Base-by-base conservation (phyloP, 169 alveolate genomes). In the Plasmodium yoelii region DNA sequence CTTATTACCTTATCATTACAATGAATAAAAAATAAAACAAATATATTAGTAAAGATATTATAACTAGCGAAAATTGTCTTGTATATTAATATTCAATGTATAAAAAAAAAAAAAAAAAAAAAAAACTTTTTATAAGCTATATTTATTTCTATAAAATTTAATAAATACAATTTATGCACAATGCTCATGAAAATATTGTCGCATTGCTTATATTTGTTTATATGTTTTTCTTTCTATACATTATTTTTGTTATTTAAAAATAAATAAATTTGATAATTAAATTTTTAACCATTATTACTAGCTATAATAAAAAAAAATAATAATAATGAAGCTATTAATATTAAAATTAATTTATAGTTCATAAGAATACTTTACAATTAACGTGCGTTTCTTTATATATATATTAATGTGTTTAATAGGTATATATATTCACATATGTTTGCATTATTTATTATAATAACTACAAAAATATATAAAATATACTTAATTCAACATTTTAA, bases 1-100 rank as follows among this genome's bases (percentile, higher is more conserved):
- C 56, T 63, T 63, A 56, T 49, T 39, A 64, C 88, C 53, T 75
- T 75, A 67, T 64, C 88, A 75, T 75, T 57, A 64, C 77, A 49
- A 63, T 63, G 26, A 75, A 75, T 63, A 61, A 8, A 9, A 69
- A 69, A 19, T 12, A 68, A 22, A 26, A 75, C 12, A 63, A 57
- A 6, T 26, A 63, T 34, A 51, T 49, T 51, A 51, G 4, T 13
- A 51, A 13, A 15, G 19, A 6, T 51, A 51, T 51, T 15, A 13
- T 13, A 51, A 51, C 59, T 51, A 51, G 42, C 42, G 42, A 34
- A 34, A 34, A 34, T 34, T 34, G 42, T 34, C 42, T 34, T 34
- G 42, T 34, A 34, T 34, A 34, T 34, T 34, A 34, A 34, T 34
- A 34, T 34, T 34, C 5, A 22, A 22, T 34, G 5, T 3, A 34